A percentile compares a stretch with the other conserved stretches of the same genome.
These are phyloP conservation scores for Eimeria necatrix DNA, from an alignment of 169 alveolate species.

Conservation along the genomic window DNA sequence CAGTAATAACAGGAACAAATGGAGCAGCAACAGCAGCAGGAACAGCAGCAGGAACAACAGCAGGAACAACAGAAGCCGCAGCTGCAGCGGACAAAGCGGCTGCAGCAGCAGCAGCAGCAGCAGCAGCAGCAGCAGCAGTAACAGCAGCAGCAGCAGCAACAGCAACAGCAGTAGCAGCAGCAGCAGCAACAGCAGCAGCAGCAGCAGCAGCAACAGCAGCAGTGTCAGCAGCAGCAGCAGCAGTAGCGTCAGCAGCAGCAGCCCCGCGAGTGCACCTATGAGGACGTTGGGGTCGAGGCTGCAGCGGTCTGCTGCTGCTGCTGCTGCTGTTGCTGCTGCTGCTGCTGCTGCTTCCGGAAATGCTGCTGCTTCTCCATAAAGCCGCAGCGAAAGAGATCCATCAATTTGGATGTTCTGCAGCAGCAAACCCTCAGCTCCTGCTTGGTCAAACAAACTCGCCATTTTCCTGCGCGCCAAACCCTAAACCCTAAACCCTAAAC, in stretches of 20 bases:
- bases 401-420: slow-evolving; percentile 38
- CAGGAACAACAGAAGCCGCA: not conserved
- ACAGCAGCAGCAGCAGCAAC: not conserved
- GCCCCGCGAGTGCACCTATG: not conserved
- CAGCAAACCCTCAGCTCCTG: slow-evolving; percentile 62
- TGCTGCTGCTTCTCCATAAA: slow-evolving; percentile 59
- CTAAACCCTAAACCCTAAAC: not conserved
- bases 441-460: slow-evolving; percentile 67
- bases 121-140: not conserved
- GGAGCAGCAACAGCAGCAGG: not conserved
- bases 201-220: not conserved
- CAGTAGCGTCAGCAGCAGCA: not conserved
- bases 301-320: slow-evolving; percentile 4
- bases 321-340: too few species aligned
- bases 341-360: not conserved
- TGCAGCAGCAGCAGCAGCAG: not conserved
- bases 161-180: not conserved
- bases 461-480: not conserved
- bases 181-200: not conserved
- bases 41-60: not conserved
- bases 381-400: not conserved
- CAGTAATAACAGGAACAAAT: too few species aligned
- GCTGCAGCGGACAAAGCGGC: too few species aligned
- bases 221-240: not conserved
- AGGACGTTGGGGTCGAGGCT: not conserved